These are phyloP conservation scores for Suhomyces taliae DNA, from an alignment of 1,139 yeast genomes.

Conservation along the genomic window DNA sequence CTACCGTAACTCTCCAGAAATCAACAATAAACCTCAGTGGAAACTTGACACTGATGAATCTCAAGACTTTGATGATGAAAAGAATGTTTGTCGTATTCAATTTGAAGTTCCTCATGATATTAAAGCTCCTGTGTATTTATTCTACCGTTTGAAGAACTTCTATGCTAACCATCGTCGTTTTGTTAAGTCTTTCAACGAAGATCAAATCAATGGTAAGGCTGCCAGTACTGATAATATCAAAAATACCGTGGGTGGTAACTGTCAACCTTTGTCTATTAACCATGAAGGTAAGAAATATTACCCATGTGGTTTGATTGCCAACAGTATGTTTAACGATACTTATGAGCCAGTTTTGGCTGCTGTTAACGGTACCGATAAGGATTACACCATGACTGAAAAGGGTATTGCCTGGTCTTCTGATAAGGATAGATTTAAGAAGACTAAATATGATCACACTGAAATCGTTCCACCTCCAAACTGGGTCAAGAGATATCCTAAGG, in stretches of 20 bases:
- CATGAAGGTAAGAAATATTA: conserved; percentile 62
- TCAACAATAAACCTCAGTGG: conserved; percentile 60
- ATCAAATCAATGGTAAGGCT: conserved; percentile 77
- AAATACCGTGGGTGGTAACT: conserved; percentile 75
- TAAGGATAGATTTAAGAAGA: conserved; percentile 73
- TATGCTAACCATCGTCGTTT: conserved; percentile 93
- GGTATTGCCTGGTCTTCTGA: conserved; percentile 91
- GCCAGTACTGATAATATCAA: conserved; percentile 58
- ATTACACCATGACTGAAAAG: conserved; percentile 61
- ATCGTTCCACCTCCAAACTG: conserved; percentile 97
- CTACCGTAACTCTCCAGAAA: conserved; percentile 37
- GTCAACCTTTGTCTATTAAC: conserved; percentile 74
- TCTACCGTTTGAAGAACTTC: conserved; percentile 79
- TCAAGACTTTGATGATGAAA: conserved; percentile 54
- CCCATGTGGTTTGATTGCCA: conserved; percentile 96
- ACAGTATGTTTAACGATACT: conserved; percentile 89
- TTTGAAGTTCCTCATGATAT: conserved; percentile 75
- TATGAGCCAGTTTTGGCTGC: conserved; percentile 51
- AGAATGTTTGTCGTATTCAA: conserved; percentile 70
- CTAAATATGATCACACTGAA: conserved; percentile 65
- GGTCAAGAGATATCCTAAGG: conserved; percentile 81
- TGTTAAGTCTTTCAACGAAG: conserved; percentile 88
- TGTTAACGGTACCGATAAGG: conserved; percentile 45
- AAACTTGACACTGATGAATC: conserved; percentile 51
- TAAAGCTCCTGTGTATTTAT: conserved; percentile 74